These are phyloP conservation scores for Hortaea werneckii DNA, from an alignment of 2,329 filamentous ascomycete species.

Conservation along the genomic window DNA sequence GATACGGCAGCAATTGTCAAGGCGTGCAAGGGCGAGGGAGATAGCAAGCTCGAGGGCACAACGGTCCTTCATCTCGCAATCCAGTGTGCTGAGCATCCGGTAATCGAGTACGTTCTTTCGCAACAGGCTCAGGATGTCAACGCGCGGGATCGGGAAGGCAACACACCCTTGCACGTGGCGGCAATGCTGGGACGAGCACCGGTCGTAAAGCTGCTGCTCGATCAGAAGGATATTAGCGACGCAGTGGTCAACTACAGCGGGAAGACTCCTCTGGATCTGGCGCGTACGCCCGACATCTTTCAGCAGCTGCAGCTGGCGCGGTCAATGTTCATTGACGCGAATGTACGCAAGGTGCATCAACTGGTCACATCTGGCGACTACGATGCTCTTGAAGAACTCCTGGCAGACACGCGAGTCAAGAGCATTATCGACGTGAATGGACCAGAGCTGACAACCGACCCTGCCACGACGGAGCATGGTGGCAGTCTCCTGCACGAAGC, in stretches of 20 bases:
- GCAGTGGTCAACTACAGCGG: slow-evolving; percentile 74
- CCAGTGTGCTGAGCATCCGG: slow-evolving; percentile 84
- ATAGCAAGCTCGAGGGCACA: slow-evolving; percentile 59
- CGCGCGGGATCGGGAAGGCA: slow-evolving; percentile 82
- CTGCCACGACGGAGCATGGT: slow-evolving; percentile 65
- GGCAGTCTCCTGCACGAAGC: slow-evolving; percentile 91
- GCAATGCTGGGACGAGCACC: slow-evolving; percentile 69
- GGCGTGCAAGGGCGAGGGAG: slow-evolving; percentile 51
- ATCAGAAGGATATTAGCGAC: slow-evolving; percentile 78
- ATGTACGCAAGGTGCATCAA: slow-evolving; percentile 73
- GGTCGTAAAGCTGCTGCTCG: slow-evolving; percentile 74
- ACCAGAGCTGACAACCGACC: slow-evolving; percentile 75
- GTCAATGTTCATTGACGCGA: slow-evolving; percentile 79
- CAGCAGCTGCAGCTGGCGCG: slow-evolving; percentile 85
- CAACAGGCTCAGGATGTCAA: slow-evolving; percentile 60
- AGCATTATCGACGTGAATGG: slow-evolving; percentile 87
- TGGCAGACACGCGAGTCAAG: slow-evolving; percentile 78
- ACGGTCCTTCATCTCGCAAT: slow-evolving; percentile 85
- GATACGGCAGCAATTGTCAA: slow-evolving; percentile 85
- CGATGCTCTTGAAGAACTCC: slow-evolving; percentile 62
- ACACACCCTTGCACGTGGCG: slow-evolving; percentile 84
- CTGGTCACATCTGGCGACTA: slow-evolving; percentile 66
- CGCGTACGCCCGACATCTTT: slow-evolving; percentile 88
- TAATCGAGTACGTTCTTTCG: slow-evolving; percentile 90
- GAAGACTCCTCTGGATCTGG: slow-evolving; percentile 76